Base-by-base conservation (phyloP, 805 yeast species). In the Wickerhamiella brachini region DNA sequence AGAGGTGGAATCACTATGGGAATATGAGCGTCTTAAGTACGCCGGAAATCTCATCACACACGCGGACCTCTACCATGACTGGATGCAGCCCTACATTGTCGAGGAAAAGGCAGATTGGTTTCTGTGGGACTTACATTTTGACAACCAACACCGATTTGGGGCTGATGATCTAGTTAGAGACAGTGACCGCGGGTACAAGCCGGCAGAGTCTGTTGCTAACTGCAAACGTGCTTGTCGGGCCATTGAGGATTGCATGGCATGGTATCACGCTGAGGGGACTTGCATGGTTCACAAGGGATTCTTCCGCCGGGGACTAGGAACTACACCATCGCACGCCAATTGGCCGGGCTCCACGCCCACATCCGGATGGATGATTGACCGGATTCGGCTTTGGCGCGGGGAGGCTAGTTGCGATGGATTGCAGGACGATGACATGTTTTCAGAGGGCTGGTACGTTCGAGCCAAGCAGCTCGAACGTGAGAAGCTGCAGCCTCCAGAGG, bases 141-240 rank as follows among this genome's bases (percentile, higher is more conserved):
- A 37, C 9, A 13, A 17, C 20, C 17, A 37, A 5, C 18, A 10
- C 4, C 3, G 6, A 10, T 37, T 37, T 37, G 41, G 12, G 15
- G 15, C 18, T 20, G 9, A 37, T 3, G 41, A 37, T 8, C 6
- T 5, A 15, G 20, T n/a, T 7, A 6, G n/a, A 3, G 41, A 37
- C n/a, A 71, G 68, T 9, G 70, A 69, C 48, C 71, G 71, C 26
- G 72, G 70, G 2, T 68, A 68, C 56, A 56, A 56, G 18, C 44
- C 44, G 5, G 15, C 22, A 10, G 21, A 15, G 12, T 24, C 21
- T 5, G 34, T 17, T 1, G 51, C 48, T 1, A 37, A 42, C 12
- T 59, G 62, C 48, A 17, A 22, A 26, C 9, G 15, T 1, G 44
- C 46, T 12, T 59, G 62, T 42, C 50, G 47, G 23, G 29, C 15